Evolutionary conservation across 306 rosid genomes (phyloP), one percentile per base, ranked within the genome.

Genomic region (Rubus idaeus): DNA sequence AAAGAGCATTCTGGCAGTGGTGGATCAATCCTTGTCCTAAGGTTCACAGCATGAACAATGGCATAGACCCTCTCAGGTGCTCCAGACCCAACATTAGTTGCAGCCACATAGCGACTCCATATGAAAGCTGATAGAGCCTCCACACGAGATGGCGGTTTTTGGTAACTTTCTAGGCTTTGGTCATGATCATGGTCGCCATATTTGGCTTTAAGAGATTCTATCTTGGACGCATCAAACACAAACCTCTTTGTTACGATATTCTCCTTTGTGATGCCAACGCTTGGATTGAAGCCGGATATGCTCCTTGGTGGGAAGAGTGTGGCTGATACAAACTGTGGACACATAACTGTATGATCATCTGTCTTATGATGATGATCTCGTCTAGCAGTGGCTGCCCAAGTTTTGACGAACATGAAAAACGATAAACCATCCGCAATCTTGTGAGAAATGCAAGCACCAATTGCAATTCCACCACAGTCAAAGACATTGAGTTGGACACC

Each of bases 71-170:
- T 75, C 12, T 53, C 75, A 3, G 56, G 23, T 46, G 71, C 23
- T 52, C 21, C 75, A 8, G 47, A 50, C 18, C 68, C 68, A 0
- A 60, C 83, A 20, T 53, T 77, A 0, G 82, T 85, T 4, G 81
- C 78, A 1, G 80, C 87, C 55, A 84, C 80, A 44, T 86, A 85
- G 4, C 93, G 93, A 12, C 77, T 76, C 89, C 89, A 88, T 69
- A 91, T 77, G 82, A 91, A 91, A 37, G 89, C 72, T 2, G 91
- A 79, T 5, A 90, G 68, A 17, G 85, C 90, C 62, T 90, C 93
- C 3, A 90, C 83, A 18, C 97, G 75, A 0, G 92, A 89, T 2
- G 91, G 87, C 1, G 21, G 83, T 35, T 60, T 71, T 67, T 80
- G 68, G 4, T 41, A 3, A 13, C 17, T 70, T 75, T 18, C 63